phyloP scores from a whole-genome alignment of 345 rosid genomes.

The Eucalyptus erythrocorys region DNA sequence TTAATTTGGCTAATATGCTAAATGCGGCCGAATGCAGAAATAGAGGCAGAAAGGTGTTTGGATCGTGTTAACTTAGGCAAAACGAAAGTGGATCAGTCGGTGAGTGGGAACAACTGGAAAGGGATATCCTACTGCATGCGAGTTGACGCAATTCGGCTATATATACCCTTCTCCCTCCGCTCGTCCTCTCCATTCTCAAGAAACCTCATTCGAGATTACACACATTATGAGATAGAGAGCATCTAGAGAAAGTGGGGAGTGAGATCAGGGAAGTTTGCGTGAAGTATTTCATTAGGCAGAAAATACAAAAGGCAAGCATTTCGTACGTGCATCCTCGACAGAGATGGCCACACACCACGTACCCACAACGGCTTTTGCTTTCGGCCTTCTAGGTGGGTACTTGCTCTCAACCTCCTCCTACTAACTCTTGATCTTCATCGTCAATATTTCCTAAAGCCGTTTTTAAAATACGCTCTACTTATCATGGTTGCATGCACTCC shows the following conservation, averaged over 20 bases:
- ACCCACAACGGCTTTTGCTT: slow-evolving; percentile 23
- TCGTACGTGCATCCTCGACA: neutral
- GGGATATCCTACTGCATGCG: neutral
- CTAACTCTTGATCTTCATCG: neutral
- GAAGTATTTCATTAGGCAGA: neutral
- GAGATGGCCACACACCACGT: slow-evolving; percentile 21
- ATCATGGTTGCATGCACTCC: neutral
- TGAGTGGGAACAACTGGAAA: neutral
- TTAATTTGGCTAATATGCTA: neutral
- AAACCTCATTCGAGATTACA: no score
- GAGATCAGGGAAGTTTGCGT: neutral
- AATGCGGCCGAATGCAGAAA: neutral
- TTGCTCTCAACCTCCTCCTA: neutral
- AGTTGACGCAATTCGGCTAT: neutral
- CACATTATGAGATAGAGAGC: no score
- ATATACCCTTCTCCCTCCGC: no score
- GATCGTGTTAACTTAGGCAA: neutral
- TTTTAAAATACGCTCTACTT: neutral
- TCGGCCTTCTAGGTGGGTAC: slow-evolving; percentile 59
- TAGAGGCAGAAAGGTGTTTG: slow-evolving; percentile 4
- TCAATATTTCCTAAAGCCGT: neutral
- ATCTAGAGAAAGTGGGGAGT: no score
- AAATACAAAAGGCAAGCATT: neutral
- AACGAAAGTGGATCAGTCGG: neutral
- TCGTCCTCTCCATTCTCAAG: no score